Base-by-base conservation (phyloP, 2,329 filamentous ascomycete genomes). In the Pseudocercospora macadamiae region DNA sequence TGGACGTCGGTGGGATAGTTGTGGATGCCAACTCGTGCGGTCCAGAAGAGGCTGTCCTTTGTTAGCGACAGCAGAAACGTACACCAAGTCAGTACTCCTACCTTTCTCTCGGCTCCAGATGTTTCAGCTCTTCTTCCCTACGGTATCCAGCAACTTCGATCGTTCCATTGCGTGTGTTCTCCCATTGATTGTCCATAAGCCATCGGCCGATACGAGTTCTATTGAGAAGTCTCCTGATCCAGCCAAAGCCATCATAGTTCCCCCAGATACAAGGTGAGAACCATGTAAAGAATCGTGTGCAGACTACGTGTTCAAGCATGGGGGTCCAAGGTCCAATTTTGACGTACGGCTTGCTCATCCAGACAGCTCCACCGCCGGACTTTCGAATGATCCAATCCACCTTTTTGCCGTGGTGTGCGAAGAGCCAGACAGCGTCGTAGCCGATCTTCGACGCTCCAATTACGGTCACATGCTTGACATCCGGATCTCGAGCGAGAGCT, bases 181-280 rank as follows among this genome's bases (percentile, higher is more conserved):
- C 64, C 83, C 84, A 86, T 67, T 86, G 86, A 0, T 69, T 68
- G 30, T 81, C 75, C 3, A 83, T 80, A n/a, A 88, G 70, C 51
- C 74, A 75, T 0, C 83, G 79, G 1, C 86, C 86, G 1, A 87
- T 51, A 25, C 75, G 71, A 0, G 83, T 87, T 21, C 77, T 75
- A 62, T 89, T 85, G 48, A 86, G 75, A 56, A 87, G 83, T 5
- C 73, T 66, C 3, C 84, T 80, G 1, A 84, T 75, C 9, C 75
- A 75, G 5, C 79, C 75, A 63, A 82, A 88, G 0, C 86, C 87
- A 67, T 86, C 86, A 1, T 80, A 82, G 1, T 79, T 75, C 2
- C 86, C 86, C 86, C 87, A 92, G n/a, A 88, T 81, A 67, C 88
- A 91, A 0, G 89, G 89, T 54, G 83, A 87, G 73, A 92, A 85